Percentiles rank a stretch among this genome's conserved stretches.
Conservation (phyloP, 2,329 filamentous ascomycete genomes). For the Tolypocladium paradoxum region DNA sequence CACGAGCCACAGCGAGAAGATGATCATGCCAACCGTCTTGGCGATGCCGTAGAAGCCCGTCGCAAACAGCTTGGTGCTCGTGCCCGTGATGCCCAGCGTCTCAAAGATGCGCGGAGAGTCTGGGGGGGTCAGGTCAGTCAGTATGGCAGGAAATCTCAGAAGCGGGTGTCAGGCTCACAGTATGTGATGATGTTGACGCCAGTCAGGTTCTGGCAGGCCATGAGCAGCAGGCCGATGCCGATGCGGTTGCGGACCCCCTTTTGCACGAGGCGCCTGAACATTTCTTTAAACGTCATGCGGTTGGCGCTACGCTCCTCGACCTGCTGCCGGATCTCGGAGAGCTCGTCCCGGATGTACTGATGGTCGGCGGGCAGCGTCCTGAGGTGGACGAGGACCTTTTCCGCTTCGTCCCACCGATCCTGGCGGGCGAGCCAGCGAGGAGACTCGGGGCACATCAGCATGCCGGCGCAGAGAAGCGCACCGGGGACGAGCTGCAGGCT, state of each 20-base stretch:
- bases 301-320: conserved; percentile 34
- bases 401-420: conserved; percentile 42
- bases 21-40: conserved; percentile 24
- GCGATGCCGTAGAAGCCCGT: conserved; percentile 30
- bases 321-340: conserved; percentile 45
- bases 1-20: conserved; percentile 32
- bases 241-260: conserved; percentile 18
- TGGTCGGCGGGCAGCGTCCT: conserved; percentile 24
- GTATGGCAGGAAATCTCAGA: not conserved
- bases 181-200: conserved; percentile 52
- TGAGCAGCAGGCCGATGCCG: conserved; percentile 42
- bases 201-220: conserved; percentile 23
- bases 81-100: conserved; percentile 22
- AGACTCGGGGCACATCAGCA: conserved; percentile 48
- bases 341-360: conserved; percentile 32
- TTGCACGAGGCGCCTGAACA: conserved; percentile 19
- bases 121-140: not conserved
- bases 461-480: conserved; percentile 39
- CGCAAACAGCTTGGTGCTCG: conserved; percentile 21
- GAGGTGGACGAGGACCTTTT: conserved; percentile 19
- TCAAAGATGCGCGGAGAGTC: conserved; percentile 27
- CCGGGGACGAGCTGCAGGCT: conserved; percentile 47
- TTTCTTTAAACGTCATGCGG: conserved; percentile 17
- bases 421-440: conserved; percentile 49
- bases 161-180: conserved; percentile 15